Evolutionary conservation across 2,329 filamentous ascomycete genomes (phyloP).

Genomic region (Myriosclerotinia scirpicola): DNA sequence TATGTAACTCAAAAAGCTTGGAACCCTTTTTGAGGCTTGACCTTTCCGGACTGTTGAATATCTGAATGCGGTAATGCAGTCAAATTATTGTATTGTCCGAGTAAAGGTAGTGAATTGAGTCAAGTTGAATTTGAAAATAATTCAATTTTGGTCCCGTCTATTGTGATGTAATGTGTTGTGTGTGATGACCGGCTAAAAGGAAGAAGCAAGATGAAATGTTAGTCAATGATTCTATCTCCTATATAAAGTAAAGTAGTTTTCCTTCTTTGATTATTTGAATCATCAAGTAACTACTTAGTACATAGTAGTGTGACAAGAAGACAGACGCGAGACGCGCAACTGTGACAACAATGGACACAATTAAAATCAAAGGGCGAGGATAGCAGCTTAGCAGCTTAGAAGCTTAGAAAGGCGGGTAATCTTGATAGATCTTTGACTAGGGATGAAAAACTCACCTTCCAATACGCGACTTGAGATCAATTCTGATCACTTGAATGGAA

Average conservation of each 20-base stretch:
- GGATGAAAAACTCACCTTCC: slow-evolving; percentile 33
- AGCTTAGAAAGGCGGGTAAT: too few species aligned
- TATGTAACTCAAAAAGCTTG: too few species aligned
- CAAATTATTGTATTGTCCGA: too few species aligned
- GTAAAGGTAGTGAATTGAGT: too few species aligned
- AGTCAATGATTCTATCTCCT: neutral
- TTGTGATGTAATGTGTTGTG: neutral
- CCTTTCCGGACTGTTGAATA: too few species aligned
- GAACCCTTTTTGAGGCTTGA: too few species aligned
- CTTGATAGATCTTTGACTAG: neutral
- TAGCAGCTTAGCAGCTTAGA: neutral
- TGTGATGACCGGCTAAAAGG: neutral
- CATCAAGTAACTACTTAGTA: neutral
- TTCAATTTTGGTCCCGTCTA: too few species aligned
- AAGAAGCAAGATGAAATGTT: neutral
- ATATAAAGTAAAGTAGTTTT: slow-evolving; percentile 11
- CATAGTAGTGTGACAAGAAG: neutral
- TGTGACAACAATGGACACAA: neutral
- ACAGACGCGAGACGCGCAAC: too few species aligned
- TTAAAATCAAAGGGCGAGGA: neutral
- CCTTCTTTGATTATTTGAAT: neutral
- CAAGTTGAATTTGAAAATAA: too few species aligned
- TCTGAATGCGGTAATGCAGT: too few species aligned
- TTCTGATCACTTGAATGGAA: slow-evolving; percentile 3
- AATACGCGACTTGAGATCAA: slow-evolving; percentile 31